Percentiles rank a stretch among this genome's conserved stretches.
These are phyloP conservation scores for Saccharomyces hybrid DNA, from an alignment of 1,139 yeast genomes.

Conservation along the genomic window DNA sequence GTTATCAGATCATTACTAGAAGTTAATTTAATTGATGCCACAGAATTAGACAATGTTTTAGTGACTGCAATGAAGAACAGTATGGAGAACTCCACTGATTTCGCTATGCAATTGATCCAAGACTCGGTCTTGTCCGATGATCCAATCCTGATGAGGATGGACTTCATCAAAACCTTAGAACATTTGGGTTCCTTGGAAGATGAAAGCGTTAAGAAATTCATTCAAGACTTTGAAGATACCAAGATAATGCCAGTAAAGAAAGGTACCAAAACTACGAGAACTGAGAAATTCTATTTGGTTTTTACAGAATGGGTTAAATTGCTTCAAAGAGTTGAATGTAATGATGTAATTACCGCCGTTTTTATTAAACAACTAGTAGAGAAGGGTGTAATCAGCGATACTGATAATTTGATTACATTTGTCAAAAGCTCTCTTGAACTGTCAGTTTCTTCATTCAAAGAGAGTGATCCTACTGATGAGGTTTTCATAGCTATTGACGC, in stretches of 20 bases:
- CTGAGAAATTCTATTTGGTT: conserved; percentile 66
- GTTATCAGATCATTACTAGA: conserved; percentile 68
- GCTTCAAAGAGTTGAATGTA: conserved; percentile 49
- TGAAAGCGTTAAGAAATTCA: conserved; percentile 35
- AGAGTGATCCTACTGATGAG: conserved; percentile 61
- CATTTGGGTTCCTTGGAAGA: conserved; percentile 27
- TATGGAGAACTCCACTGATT: conserved; percentile 50
- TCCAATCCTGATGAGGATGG: conserved; percentile 69
- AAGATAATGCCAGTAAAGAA: conserved; percentile 30
- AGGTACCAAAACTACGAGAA: conserved; percentile 27
- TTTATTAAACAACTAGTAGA: conserved; percentile 63
- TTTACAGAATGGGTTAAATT: conserved; percentile 91
- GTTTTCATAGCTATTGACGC: conserved; percentile 76
- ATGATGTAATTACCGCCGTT: conserved; percentile 47
- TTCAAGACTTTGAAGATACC: conserved; percentile 37
- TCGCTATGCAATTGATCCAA: conserved; percentile 61
- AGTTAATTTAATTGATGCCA: conserved; percentile 68
- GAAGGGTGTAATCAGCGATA: conserved; percentile 55
- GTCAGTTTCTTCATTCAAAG: conserved; percentile 64
- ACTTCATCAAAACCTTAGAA: conserved; percentile 59
- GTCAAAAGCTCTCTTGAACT: conserved; percentile 72
- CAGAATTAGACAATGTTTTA: conserved; percentile 73
- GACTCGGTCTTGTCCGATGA: conserved; percentile 60
- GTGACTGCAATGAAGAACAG: conserved; percentile 52
- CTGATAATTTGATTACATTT: conserved; percentile 58